phyloP scores from a whole-genome alignment of 2,329 filamentous ascomycete genomes.

The Verticillium nubilum region DNA sequence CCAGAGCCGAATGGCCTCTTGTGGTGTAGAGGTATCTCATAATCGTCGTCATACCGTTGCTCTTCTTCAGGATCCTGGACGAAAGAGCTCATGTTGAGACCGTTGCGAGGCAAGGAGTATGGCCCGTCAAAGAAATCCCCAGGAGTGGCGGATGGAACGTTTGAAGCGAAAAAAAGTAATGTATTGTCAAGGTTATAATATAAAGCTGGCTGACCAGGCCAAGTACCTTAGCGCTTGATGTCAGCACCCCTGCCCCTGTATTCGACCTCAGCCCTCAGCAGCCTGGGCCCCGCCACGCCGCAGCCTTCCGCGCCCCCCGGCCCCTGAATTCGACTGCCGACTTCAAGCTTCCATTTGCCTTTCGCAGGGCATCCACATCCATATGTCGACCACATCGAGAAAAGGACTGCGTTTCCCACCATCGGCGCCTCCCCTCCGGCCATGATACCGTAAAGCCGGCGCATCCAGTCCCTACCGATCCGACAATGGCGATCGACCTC shows the following conservation, averaged over 20 bases:
- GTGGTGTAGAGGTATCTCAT: conserved; percentile 47
- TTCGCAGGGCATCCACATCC: neutral
- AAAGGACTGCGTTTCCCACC: neutral
- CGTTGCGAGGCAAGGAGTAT: too few species aligned
- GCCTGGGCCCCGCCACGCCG: neutral
- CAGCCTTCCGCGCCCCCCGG: neutral
- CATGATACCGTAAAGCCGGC: neutral
- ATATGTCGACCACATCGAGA: neutral
- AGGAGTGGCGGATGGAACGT: too few species aligned
- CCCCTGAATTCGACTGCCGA: neutral
- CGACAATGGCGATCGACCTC: conserved; percentile 48
- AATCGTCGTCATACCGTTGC: conserved; percentile 26
- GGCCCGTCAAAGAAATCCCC: too few species aligned
- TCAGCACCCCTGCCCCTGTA: neutral
- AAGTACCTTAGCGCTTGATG: neutral
- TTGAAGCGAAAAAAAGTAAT: neutral
- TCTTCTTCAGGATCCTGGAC: neutral
- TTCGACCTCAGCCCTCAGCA: neutral
- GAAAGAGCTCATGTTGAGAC: neutral
- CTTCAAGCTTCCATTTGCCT: neutral
- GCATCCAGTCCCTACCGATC: neutral
- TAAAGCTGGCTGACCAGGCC: neutral
- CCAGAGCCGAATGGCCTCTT: conserved; percentile 51
- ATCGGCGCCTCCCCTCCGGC: neutral
- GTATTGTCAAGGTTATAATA: neutral